Base-by-base conservation (phyloP, 352 stramenopile species). In the Pythium coloratum region DNA sequence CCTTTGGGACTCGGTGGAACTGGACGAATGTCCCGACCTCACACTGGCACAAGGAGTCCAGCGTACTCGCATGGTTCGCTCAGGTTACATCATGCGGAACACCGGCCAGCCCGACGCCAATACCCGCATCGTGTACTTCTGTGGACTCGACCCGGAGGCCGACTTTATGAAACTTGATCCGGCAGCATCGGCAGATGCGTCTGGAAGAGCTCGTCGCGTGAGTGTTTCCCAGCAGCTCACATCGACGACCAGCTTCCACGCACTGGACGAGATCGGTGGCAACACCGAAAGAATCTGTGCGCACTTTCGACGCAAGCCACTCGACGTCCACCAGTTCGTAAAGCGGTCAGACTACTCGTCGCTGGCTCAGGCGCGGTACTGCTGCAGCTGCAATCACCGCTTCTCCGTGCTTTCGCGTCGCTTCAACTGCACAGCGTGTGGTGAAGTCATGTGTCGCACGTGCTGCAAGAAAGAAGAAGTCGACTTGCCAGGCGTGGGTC, bases 401-500 rank as follows among this genome's bases (percentile, higher is more conserved):
- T 69, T 69, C 47, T 51, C 44, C 9, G 30, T 69, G 20, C 55
- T 69, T 13, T 69, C 63, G n/a, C 55, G 63, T 28, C 42, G 55
- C n/a, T 69, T 51, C 63, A 69, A 69, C 49, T 69, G 63, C 55
- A 64, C 42, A 32, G 42, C 63, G 12, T 69, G 63, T 32, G 63
- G 63, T 42, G 63, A 69, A 33, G 63, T 69, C 46, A 69, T 69
- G 63, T 69, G 63, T 44, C 54, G 55, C 46, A 63, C 55, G 42
- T 69, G 63, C 47, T 57, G 55, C 16, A 47, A 55, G n/a, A 64
- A 64, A 38, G 63, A 69, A 49, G 42, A 30, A 3, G 63, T 64
- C 6, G 63, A 75, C 66, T 64, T 84, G 13, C 77, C 67, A 3
- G 77, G 77, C 30, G 77, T 73, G 13, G 63, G 67, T 34, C 40